Percentiles rank a stretch among this genome's conserved stretches.
Evolutionary conservation across 2,329 filamentous ascomycete genomes (phyloP).

Genomic region (Ophiostoma tasmaniense): DNA sequence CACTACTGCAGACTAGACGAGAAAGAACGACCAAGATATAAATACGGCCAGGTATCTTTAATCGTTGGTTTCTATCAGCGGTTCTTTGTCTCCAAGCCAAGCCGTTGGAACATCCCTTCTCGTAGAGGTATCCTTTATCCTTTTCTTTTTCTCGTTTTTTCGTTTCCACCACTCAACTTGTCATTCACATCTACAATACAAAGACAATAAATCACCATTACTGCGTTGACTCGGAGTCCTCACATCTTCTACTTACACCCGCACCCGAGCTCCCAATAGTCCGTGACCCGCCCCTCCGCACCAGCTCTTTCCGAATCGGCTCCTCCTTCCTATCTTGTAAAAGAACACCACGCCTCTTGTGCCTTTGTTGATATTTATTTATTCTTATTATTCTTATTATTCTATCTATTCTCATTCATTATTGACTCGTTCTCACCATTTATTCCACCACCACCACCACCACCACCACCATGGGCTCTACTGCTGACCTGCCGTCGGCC

Average conservation of each 20-base stretch:
- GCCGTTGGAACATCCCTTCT: not conserved
- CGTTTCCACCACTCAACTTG: not conserved
- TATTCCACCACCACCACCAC: not conserved
- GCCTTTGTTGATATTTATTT: not conserved
- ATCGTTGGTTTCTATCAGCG: too few species aligned
- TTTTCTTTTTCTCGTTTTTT: not conserved
- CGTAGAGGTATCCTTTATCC: not conserved
- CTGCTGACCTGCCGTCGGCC: conserved; percentile 28
- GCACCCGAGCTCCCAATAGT: not conserved
- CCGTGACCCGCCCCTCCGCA: conserved; percentile 1
- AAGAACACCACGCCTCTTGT: not conserved
- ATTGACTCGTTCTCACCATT: not conserved
- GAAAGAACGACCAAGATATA: too few species aligned
- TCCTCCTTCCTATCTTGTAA: conserved; percentile 12
- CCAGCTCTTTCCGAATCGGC: conserved; percentile 3
- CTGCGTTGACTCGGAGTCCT: not conserved
- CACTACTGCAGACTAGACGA: too few species aligned
- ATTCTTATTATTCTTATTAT: not conserved
- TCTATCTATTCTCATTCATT: not conserved
- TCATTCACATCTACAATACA: too few species aligned
- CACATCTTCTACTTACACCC: not conserved
- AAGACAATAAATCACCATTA: not conserved
- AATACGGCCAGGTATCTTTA: too few species aligned
- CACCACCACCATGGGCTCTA: conserved; percentile 27
- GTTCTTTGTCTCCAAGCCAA: not conserved